phyloP scores from a whole-genome alignment of 2,329 filamentous ascomycete species.

The Exophiala phaeomuriformis region DNA sequence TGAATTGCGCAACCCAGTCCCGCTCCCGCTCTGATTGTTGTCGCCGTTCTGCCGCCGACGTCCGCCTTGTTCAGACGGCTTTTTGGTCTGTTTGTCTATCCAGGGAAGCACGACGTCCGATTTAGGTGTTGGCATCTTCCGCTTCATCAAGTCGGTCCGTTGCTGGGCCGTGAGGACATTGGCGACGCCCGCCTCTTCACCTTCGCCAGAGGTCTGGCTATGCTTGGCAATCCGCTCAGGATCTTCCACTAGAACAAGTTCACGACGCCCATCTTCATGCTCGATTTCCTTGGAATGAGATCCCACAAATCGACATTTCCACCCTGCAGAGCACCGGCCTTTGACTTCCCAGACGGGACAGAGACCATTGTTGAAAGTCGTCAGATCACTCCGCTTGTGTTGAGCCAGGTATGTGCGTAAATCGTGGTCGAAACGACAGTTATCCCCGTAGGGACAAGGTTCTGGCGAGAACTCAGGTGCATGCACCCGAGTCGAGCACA shows the following conservation, averaged over 20 bases:
- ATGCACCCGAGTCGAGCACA: slow-evolving; percentile 68
- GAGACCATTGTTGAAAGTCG: slow-evolving; percentile 59
- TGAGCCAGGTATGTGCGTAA: slow-evolving; percentile 76
- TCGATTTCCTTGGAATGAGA: slow-evolving; percentile 80
- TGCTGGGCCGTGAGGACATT: slow-evolving; percentile 64
- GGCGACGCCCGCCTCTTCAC: slow-evolving; percentile 55
- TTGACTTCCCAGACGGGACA: slow-evolving; percentile 75
- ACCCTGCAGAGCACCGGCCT: slow-evolving; percentile 74
- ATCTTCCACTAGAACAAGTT: slow-evolving; percentile 64
- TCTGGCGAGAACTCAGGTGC: slow-evolving; percentile 72
- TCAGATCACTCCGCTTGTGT: slow-evolving; percentile 71
- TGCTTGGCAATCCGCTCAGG: slow-evolving; percentile 25
- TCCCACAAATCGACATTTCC: slow-evolving; percentile 86
- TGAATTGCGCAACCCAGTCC: slow-evolving; percentile 17
- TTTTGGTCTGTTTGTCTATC: slow-evolving; percentile 58
- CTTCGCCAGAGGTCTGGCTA: slow-evolving; percentile 20
- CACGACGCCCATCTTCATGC: slow-evolving; percentile 70
- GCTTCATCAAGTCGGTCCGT: slow-evolving; percentile 69
- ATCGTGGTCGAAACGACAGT: slow-evolving; percentile 76
- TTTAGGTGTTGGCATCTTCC: slow-evolving; percentile 61
- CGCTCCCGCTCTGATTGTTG: slow-evolving; percentile 27
- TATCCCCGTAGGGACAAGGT: slow-evolving; percentile 68
- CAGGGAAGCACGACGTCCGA: slow-evolving; percentile 71
- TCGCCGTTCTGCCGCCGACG: slow-evolving; percentile 39
- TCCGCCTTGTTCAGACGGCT: slow-evolving; percentile 32